These are phyloP conservation scores for Schoenoplectus triqueter DNA, from an alignment of 202 grass and related monocot genomes.

Conservation along the genomic window DNA sequence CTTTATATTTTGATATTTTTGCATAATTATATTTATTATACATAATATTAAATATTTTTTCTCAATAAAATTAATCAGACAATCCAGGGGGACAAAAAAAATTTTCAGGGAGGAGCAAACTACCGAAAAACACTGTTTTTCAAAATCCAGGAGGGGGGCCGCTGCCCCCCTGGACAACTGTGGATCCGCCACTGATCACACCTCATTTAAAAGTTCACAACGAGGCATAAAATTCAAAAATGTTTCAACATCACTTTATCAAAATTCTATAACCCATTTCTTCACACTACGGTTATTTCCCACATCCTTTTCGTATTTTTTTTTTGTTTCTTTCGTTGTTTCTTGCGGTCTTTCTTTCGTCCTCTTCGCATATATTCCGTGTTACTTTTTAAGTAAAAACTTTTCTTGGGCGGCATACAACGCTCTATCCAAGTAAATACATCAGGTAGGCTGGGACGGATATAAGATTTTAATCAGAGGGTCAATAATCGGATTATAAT, in stretches of 20 bases:
- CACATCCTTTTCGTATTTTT: background rate
- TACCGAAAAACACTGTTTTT: too few species aligned
- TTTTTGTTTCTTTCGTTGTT: background rate
- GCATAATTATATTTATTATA: too few species aligned
- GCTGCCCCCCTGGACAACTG: too few species aligned
- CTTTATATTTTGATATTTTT: too few species aligned
- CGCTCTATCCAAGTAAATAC: background rate
- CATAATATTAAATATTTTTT: too few species aligned
- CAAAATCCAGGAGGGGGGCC: too few species aligned
- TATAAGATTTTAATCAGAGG: too few species aligned
- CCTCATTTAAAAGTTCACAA: background rate
- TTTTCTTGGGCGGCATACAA: background rate
- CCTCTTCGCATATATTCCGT: background rate
- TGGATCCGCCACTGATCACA: too few species aligned
- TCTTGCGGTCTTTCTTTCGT: background rate
- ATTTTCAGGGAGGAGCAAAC: too few species aligned
- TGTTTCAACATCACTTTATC: constrained; percentile 1
- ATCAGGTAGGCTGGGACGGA: background rate
- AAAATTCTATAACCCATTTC: constrained; percentile 22
- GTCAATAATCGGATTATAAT: too few species aligned
- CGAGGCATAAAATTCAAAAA: background rate
- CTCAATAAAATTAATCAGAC: too few species aligned
- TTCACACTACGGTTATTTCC: background rate
- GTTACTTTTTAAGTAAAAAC: background rate
- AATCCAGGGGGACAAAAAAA: too few species aligned